Evolutionary conservation across 2,329 filamentous ascomycete species (phyloP).

Genomic region (Rosellinia necatrix): DNA sequence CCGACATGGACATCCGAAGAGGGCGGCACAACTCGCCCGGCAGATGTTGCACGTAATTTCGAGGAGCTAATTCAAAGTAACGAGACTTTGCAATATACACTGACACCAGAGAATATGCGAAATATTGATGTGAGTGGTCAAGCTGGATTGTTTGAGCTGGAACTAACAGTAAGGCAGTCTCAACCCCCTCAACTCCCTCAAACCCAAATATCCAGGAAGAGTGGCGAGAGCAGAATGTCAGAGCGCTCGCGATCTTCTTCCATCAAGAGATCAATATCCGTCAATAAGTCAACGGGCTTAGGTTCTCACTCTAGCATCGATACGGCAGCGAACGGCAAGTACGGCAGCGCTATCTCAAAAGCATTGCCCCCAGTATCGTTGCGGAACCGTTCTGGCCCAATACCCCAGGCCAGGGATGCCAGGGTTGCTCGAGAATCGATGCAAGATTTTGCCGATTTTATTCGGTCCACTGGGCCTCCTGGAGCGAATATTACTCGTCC

Average conservation of each 20-base stretch:
- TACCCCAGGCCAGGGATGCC: slow-evolving; percentile 69
- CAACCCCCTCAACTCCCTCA: slow-evolving; percentile 48
- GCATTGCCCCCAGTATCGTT: slow-evolving; percentile 40
- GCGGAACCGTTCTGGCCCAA: slow-evolving; percentile 40
- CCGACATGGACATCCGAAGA: slow-evolving; percentile 64
- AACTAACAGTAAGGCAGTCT: slow-evolving; percentile 41
- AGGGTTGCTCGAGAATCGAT: slow-evolving; percentile 72
- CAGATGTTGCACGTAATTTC: slow-evolving; percentile 70
- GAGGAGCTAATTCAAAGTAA: slow-evolving; percentile 82
- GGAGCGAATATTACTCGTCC: slow-evolving; percentile 40
- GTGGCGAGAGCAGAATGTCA: slow-evolving; percentile 50
- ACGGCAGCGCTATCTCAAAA: slow-evolving; percentile 38
- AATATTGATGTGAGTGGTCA: slow-evolving; percentile 67
- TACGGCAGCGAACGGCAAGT: slow-evolving; percentile 32
- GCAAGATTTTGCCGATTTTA: slow-evolving; percentile 86
- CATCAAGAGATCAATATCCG: slow-evolving; percentile 47
- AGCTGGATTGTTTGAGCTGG: slow-evolving; percentile 15
- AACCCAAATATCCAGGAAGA: slow-evolving; percentile 49
- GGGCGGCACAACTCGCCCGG: slow-evolving; percentile 51
- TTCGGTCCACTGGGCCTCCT: slow-evolving; percentile 80
- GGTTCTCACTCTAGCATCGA: slow-evolving; percentile 44
- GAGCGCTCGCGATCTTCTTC: slow-evolving; percentile 53
- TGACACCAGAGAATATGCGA: slow-evolving; percentile 80
- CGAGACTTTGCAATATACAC: slow-evolving; percentile 80
- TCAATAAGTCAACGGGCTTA: slow-evolving; percentile 46